Conservation (phyloP, 2,329 filamentous ascomycete species). For the Rosellinia necatrix region DNA sequence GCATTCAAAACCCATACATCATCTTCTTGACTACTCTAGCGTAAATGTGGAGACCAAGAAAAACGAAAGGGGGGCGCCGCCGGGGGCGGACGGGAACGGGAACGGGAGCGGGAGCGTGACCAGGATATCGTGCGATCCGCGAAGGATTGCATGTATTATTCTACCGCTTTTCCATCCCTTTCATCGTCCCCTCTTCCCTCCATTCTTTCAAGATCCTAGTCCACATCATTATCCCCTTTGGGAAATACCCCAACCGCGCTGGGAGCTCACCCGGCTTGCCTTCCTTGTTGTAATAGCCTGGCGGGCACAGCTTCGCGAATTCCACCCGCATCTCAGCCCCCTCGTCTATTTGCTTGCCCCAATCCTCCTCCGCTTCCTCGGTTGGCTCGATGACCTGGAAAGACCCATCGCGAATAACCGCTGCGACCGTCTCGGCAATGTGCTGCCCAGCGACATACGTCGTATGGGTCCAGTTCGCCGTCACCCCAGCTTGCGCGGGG, state of each 20-base stretch:
- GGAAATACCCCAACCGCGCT: background rate
- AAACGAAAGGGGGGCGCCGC: too few relatives aligned
- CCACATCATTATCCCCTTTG: background rate
- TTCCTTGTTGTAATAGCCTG: slow-evolving; percentile 4
- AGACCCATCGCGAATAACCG: background rate
- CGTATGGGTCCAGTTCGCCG: background rate
- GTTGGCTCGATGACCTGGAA: slow-evolving; percentile 2
- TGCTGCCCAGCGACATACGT: background rate
- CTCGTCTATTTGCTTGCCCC: slow-evolving; percentile 4
- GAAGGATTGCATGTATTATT: too few relatives aligned
- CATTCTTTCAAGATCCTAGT: background rate
- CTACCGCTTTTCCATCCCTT: background rate
- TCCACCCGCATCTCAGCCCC: background rate
- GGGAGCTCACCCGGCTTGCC: slow-evolving; percentile 1
- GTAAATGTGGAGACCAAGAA: too few relatives aligned
- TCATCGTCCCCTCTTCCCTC: background rate
- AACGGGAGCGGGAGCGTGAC: too few relatives aligned
- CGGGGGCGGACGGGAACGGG: too few relatives aligned
- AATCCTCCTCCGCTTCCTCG: background rate
- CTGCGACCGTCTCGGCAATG: background rate
- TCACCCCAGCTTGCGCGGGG: background rate
- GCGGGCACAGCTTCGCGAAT: background rate
- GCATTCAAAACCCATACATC: too few relatives aligned
- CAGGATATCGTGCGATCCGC: too few relatives aligned
- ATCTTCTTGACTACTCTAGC: too few relatives aligned